These are phyloP conservation scores for Ananas comosus DNA, from an alignment of 176 grass and related monocot species.

Conservation along the genomic window DNA sequence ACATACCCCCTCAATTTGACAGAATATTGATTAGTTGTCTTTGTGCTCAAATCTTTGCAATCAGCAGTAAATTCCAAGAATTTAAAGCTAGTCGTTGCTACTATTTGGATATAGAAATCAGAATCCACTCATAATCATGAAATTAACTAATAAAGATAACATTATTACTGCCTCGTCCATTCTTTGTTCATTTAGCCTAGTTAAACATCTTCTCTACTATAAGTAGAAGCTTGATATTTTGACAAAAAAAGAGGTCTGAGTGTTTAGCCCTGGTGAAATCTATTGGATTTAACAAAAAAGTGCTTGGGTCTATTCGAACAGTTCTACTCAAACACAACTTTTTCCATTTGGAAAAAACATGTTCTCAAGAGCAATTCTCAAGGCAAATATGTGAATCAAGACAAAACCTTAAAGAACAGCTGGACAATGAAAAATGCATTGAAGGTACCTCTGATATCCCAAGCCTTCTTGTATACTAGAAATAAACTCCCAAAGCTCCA, in stretches of 20 bases:
- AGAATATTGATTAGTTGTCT: neutral
- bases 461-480: slow-evolving; percentile 66
- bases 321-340: too few relatives aligned
- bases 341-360: too few relatives aligned
- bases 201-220: too few relatives aligned
- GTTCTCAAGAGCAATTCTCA: neutral
- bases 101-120: neutral
- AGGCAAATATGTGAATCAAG: neutral
- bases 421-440: neutral
- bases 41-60: neutral
- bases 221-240: too few relatives aligned
- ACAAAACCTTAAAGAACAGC: neutral
- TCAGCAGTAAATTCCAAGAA: neutral
- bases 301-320: too few relatives aligned
- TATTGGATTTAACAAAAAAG: too few relatives aligned
- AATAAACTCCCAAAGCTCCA: slow-evolving; percentile 87
- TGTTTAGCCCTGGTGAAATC: too few relatives aligned
- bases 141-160: neutral
- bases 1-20: neutral
- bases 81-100: neutral
- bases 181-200: too few relatives aligned
- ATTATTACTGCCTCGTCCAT: neutral
- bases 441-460: slow-evolving; percentile 66
- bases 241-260: too few relatives aligned
- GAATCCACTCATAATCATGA: neutral